A percentile compares a stretch with the other conserved stretches of the same genome.
phyloP scores from a whole-genome alignment of 202 grass and related monocot genomes.

The Schoenoplectus tabernaemontani region DNA sequence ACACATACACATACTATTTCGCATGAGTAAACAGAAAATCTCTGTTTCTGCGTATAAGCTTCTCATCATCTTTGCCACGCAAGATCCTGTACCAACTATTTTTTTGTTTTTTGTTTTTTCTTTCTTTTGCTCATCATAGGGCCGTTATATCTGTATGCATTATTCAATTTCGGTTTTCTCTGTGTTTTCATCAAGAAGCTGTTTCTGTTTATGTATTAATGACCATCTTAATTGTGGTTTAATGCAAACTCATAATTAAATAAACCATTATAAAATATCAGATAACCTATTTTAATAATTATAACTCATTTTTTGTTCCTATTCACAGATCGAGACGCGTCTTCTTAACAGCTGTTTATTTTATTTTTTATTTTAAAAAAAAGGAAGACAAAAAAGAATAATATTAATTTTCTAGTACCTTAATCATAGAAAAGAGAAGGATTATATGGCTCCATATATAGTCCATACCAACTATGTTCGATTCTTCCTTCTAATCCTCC shows the following conservation, averaged over 20 bases:
- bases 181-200: not conserved
- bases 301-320: too few relatives aligned
- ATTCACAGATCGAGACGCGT: not conserved
- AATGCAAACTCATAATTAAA: not conserved
- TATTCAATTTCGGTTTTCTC: not conserved
- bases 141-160: not conserved
- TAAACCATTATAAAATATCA: too few relatives aligned
- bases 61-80: not conserved
- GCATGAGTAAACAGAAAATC: not conserved
- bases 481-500: not conserved
- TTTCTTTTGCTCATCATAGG: not conserved
- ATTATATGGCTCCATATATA: not conserved
- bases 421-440: not conserved
- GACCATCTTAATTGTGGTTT: not conserved
- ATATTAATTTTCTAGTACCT: not conserved
- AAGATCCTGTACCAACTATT: not conserved
- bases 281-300: too few relatives aligned
- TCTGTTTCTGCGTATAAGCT: not conserved
- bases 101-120: not conserved
- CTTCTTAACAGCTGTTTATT: not conserved
- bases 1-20: too few relatives aligned
- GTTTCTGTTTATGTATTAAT: not conserved
- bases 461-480: not conserved
- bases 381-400: not conserved
- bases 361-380: not conserved